Evolutionary conservation across 352 stramenopile species (phyloP).

Genomic region (Phytopythium montanum): DNA sequence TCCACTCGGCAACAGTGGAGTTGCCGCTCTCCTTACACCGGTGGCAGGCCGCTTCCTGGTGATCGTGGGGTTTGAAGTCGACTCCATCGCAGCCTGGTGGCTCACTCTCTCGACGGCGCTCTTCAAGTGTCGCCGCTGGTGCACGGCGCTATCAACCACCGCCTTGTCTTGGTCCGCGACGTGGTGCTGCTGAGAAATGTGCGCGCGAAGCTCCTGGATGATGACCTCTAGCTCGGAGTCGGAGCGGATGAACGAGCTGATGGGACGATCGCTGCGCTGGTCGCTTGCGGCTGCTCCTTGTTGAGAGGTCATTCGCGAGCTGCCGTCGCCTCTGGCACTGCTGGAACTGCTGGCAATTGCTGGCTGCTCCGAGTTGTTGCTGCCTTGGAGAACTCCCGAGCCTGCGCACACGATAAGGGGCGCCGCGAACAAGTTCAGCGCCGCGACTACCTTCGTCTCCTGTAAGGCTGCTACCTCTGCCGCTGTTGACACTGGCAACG

Average conservation of each 20-base stretch:
- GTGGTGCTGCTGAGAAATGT: constrained; percentile 44
- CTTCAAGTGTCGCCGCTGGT: constrained; percentile 48
- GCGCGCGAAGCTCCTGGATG: constrained; percentile 53
- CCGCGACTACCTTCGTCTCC: neutral
- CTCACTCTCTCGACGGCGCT: constrained; percentile 57
- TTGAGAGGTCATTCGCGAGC: neutral
- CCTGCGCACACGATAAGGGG: constrained; percentile 3
- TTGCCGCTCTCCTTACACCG: neutral
- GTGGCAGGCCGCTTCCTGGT: neutral
- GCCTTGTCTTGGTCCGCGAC: neutral
- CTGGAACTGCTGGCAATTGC: neutral
- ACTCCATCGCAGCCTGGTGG: constrained; percentile 3
- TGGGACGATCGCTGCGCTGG: neutral
- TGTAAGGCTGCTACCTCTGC: neutral
- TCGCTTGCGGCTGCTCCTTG: neutral
- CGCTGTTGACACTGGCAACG: neutral
- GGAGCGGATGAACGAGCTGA: constrained; percentile 19
- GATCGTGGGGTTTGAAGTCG: neutral
- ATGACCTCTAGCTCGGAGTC: constrained; percentile 69
- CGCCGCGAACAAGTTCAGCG: neutral
- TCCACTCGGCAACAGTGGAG: neutral
- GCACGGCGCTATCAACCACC: constrained; percentile 3
- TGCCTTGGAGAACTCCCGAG: neutral
- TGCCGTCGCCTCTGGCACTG: neutral
- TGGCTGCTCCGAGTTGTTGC: constrained; percentile 4